Evolutionary conservation across 495 filamentous ascomycete species (phyloP), one percentile per base, ranked within the genome.

Genomic region (Oidiodendron maius): DNA sequence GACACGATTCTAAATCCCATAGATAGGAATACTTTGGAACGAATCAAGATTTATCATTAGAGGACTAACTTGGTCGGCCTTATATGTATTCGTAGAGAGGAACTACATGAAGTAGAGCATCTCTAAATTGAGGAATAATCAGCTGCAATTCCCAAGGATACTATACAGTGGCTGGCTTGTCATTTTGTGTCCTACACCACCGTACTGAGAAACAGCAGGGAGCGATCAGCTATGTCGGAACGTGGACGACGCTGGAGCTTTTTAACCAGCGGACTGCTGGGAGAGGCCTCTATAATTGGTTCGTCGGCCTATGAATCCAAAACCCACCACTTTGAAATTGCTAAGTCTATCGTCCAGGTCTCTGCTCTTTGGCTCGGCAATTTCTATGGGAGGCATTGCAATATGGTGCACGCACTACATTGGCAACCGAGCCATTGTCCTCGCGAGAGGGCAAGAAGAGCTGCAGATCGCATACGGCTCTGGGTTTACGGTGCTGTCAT

Each of bases 301-400:
- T 69, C n/a, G 28, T n/a, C n/a, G n/a, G n/a, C n/a, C n/a, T n/a
- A n/a, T n/a, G n/a, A n/a, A 8, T 32, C 28, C 25, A 69, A 36
- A 25, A 18, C 11, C 37, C 15, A n/a, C 21, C 12, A n/a, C 8
- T 3, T 18, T 17, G 17, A 11, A 45, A 32, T 18, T 43, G 22
- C 32, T 38, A 24, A 37, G 17, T 15, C 5, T 24, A 4, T 56
- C 12, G 15, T 34, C 18, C 56, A 91, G 86, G 75, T 76, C 84
- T 53, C 76, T 91, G 3, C 73, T 94, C 1, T 59, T 81, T 2
- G 80, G 76, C 22, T 82, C 86, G 13, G 80, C 89, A 2, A 68
- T 89, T 5, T 75, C 82, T 6, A 89, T 95, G 83, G 89, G 89
- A 0, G 85, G 84, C 0, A 77, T 93, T 28, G 79, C 85, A n/a